Conservation (phyloP, 1,284 basidiomycete species). For the Sporisorium sorghi region DNA sequence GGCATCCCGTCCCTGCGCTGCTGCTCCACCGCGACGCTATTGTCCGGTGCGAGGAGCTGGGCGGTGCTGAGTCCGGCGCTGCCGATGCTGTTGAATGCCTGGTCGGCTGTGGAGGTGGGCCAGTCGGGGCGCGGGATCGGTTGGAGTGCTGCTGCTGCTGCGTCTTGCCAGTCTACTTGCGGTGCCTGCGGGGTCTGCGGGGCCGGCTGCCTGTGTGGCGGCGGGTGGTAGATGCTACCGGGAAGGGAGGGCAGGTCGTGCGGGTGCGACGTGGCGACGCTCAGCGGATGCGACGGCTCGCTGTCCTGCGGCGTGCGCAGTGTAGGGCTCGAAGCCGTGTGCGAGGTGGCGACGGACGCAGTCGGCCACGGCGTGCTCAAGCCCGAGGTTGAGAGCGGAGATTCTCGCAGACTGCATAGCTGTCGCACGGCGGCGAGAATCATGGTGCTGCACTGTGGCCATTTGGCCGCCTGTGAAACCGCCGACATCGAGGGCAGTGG, state of each 20-base stretch:
- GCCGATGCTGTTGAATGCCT: conserved; percentile 6
- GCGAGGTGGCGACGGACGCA: conserved; percentile 5
- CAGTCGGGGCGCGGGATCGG: conserved; percentile 1
- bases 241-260: not conserved
- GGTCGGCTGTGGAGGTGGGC: not conserved
- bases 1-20: not conserved
- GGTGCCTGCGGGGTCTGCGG: too few species aligned
- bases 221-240: not conserved
- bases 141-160: not conserved
- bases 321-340: conserved; percentile 13
- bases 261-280: not conserved
- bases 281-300: not conserved
- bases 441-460: conserved; percentile 13
- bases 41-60: not conserved
- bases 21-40: too few species aligned
- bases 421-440: conserved; percentile 9
- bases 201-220: too few species aligned
- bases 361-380: conserved; percentile 22
- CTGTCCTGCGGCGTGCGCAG: conserved; percentile 9
- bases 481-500: not conserved
- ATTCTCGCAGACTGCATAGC: conserved; percentile 6
- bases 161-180: not conserved
- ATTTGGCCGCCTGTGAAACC: conserved; percentile 16
- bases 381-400: not conserved
- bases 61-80: not conserved